These are phyloP conservation scores for Phoenix roebelenii DNA, from an alignment of 176 grass and related monocot species.

Conservation along the genomic window DNA sequence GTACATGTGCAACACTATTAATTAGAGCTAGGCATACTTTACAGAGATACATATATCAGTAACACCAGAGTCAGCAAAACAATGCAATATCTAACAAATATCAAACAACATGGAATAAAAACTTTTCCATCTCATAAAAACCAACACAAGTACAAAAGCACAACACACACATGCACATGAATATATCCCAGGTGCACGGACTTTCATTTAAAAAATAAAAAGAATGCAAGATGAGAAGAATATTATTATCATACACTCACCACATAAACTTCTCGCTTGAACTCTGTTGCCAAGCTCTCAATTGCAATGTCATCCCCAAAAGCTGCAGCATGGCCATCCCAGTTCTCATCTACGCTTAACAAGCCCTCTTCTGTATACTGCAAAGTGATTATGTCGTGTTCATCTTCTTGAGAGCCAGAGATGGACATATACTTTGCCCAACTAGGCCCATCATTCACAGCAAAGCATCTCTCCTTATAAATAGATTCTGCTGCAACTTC, in stretches of 20 bases:
- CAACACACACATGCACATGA: no score
- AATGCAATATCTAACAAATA: no score
- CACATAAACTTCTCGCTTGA: slow-evolving; percentile 89
- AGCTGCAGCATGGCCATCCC: slow-evolving; percentile 67
- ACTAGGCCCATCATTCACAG: slow-evolving; percentile 54
- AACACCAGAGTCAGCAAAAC: no score
- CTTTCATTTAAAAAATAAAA: no score
- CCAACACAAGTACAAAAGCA: no score
- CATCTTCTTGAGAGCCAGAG: slow-evolving; percentile 71
- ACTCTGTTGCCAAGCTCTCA: slow-evolving; percentile 88
- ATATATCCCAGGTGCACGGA: no score
- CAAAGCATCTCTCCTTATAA: slow-evolving; percentile 72
- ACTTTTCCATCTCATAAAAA: no score
- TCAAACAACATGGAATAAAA: no score
- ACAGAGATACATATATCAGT: no score
- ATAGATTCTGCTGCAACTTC: slow-evolving; percentile 80
- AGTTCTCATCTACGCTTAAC: slow-evolving; percentile 73
- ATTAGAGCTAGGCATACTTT: no score
- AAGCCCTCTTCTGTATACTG: slow-evolving; percentile 96
- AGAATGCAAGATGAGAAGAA: neutral
- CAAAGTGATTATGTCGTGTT: slow-evolving; percentile 85
- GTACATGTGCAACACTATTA: no score
- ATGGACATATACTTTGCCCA: slow-evolving; percentile 97
- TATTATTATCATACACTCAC: slow-evolving; percentile 27
- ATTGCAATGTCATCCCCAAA: slow-evolving; percentile 97